Evolutionary conservation across 2,329 filamentous ascomycete genomes (phyloP).

Genomic region (Alternaria sp.): DNA sequence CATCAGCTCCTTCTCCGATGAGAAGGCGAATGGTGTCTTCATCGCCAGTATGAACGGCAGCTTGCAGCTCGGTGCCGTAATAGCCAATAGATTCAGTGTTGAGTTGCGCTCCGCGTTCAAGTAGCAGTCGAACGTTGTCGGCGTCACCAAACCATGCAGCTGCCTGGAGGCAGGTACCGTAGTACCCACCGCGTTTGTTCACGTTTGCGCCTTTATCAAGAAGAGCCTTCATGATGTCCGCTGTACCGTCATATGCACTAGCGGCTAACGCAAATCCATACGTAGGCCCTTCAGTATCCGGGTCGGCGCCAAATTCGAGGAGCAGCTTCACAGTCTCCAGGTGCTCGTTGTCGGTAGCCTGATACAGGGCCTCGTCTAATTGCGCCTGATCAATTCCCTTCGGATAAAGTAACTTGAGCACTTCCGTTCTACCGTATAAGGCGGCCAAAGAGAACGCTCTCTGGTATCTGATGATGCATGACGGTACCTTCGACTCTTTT

Average conservation of each 20-base stretch:
- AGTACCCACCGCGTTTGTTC: slow-evolving; percentile 27
- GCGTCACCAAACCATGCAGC: slow-evolving; percentile 21
- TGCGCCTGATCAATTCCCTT: slow-evolving; percentile 17
- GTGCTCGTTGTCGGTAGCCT: slow-evolving; percentile 27
- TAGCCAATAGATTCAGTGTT: slow-evolving; percentile 25
- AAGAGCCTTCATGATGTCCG: slow-evolving; percentile 21
- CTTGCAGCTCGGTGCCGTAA: slow-evolving; percentile 30
- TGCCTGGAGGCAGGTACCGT: slow-evolving; percentile 29
- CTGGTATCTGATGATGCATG: slow-evolving; percentile 16
- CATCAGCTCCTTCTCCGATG: slow-evolving; percentile 24
- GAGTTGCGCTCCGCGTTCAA: slow-evolving; percentile 27
- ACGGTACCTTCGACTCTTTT: background rate
- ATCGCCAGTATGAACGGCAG: slow-evolving; percentile 23
- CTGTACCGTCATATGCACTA: slow-evolving; percentile 29
- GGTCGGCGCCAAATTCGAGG: slow-evolving; percentile 23
- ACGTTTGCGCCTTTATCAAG: slow-evolving; percentile 27
- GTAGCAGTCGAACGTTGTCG: slow-evolving; percentile 27
- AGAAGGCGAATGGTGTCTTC: slow-evolving; percentile 24
- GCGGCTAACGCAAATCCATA: slow-evolving; percentile 30
- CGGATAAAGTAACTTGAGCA: slow-evolving; percentile 18
- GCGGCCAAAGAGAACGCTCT: slow-evolving; percentile 29
- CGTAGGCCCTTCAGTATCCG: slow-evolving; percentile 27
- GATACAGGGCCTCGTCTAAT: slow-evolving; percentile 24
- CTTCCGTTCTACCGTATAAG: slow-evolving; percentile 22
- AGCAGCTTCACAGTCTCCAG: slow-evolving; percentile 27